A percentile compares a stretch with the other conserved stretches of the same genome.
Conservation (phyloP, 768 basidiomycete species). For the Dictyophora rubrovolvata region DNA sequence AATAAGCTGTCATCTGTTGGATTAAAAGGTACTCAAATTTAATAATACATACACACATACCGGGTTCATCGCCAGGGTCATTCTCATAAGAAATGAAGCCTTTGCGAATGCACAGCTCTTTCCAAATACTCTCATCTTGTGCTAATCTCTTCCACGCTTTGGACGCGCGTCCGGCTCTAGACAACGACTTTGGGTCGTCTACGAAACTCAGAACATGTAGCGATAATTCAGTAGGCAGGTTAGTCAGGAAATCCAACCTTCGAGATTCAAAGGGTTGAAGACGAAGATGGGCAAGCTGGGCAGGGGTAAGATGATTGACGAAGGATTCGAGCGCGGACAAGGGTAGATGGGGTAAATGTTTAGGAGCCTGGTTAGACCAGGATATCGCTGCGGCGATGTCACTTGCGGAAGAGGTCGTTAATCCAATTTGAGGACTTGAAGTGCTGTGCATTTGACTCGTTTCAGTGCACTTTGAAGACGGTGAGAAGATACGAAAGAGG, state of each 20-base stretch:
- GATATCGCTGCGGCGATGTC: background rate
- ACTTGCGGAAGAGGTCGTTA: background rate
- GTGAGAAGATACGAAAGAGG: too few species aligned
- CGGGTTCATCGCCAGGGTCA: too few species aligned
- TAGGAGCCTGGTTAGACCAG: background rate
- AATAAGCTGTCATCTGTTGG: background rate
- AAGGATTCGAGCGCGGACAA: background rate
- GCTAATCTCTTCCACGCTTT: slow-evolving; percentile 60
- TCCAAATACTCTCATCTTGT: slow-evolving; percentile 74
- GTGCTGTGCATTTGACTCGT: too few species aligned
- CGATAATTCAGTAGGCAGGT: slow-evolving; percentile 60
- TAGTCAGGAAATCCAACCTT: slow-evolving; percentile 26
- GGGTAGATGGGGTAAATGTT: slow-evolving; percentile 1
- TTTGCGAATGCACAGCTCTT: slow-evolving; percentile 53
- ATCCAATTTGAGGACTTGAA: background rate
- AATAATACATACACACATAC: too few species aligned
- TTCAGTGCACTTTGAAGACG: background rate
- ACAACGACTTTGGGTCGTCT: slow-evolving; percentile 62
- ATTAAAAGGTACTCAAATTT: too few species aligned
- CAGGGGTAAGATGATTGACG: background rate
- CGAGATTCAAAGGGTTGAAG: background rate
- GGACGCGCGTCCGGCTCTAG: slow-evolving; percentile 61
- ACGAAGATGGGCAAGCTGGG: slow-evolving; percentile 1
- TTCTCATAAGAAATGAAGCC: slow-evolving; percentile 25
- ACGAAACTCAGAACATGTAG: slow-evolving; percentile 69